phyloP scores from a whole-genome alignment of 371 early-diverging fungal genomes.

The Mucor lusitanicus region DNA sequence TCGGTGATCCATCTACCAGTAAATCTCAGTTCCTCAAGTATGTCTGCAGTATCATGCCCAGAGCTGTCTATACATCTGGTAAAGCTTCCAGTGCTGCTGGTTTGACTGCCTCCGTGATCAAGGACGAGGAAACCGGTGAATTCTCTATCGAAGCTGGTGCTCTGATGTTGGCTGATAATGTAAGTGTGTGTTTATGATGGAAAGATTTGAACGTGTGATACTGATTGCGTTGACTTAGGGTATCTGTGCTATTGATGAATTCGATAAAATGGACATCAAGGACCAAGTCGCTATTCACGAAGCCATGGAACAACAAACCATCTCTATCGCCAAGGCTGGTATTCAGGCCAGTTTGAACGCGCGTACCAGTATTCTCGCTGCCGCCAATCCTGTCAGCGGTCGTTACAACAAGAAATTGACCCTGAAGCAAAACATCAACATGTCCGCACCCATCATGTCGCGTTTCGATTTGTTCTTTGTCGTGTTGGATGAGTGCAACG shows the following conservation, averaged over 20 bases:
- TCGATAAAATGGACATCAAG: constrained; percentile 99
- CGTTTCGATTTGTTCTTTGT: constrained; percentile 99
- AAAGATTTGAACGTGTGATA: background rate
- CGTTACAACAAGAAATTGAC: constrained; percentile 95
- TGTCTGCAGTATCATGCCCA: constrained; percentile 86
- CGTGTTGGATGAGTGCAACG: constrained; percentile 95
- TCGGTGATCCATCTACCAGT: constrained; percentile 98
- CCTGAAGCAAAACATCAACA: constrained; percentile 96
- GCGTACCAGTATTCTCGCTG: constrained; percentile 97
- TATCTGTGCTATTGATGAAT: constrained; percentile 99
- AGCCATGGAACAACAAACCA: constrained; percentile 99
- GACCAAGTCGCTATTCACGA: constrained; percentile 99
- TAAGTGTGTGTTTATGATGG: constrained; percentile 27
- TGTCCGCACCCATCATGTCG: constrained; percentile 99
- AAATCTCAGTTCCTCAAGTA: constrained; percentile 98
- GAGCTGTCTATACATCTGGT: constrained; percentile 98
- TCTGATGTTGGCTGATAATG: constrained; percentile 99
- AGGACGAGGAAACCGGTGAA: constrained; percentile 99
- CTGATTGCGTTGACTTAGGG: constrained; percentile 57
- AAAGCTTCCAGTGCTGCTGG: constrained; percentile 99
- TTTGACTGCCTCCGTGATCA: constrained; percentile 97
- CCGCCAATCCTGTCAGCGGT: constrained; percentile 98
- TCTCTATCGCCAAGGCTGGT: constrained; percentile 99
- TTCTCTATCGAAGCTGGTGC: constrained; percentile 99
- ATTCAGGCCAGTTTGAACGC: constrained; percentile 99